Evolutionary conservation across 257 asterid species (phyloP).

Genomic region (Paulownia fortunei): DNA sequence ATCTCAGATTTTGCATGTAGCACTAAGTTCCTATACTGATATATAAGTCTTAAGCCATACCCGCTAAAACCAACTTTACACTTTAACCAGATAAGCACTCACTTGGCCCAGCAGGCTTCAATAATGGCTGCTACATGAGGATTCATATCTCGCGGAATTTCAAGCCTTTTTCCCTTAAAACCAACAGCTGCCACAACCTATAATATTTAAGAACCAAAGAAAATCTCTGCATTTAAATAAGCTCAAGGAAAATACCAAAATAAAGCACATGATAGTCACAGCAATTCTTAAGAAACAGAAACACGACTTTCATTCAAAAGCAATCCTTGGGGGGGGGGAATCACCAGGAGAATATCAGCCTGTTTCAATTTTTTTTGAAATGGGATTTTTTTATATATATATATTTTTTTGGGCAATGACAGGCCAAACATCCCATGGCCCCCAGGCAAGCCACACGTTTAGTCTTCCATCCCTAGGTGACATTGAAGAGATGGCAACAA

Average conservation of each 20-base stretch:
- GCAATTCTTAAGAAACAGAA: not conserved
- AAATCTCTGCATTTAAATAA: slow-evolving; percentile 1
- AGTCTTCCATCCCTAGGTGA: not conserved
- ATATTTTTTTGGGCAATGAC: not conserved
- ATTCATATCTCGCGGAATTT: slow-evolving; percentile 75
- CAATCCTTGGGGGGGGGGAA: not conserved
- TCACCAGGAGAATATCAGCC: not conserved
- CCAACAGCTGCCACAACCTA: slow-evolving; percentile 99
- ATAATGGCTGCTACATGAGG: slow-evolving; percentile 79
- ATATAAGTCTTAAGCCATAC: not conserved
- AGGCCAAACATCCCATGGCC: no score
- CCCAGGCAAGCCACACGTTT: not conserved
- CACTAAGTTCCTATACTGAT: not conserved
- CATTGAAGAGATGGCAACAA: not conserved
- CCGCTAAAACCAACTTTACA: slow-evolving; percentile 27
- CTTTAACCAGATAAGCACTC: slow-evolving; percentile 42
- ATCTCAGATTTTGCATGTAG: slow-evolving; percentile 4
- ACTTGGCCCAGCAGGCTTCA: slow-evolving; percentile 92
- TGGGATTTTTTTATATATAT: not conserved
- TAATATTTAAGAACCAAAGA: slow-evolving; percentile 26
- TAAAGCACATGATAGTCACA: not conserved
- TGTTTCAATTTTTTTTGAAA: not conserved
- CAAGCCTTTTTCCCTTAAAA: slow-evolving; percentile 79
- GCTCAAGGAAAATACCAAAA: slow-evolving; percentile 21
- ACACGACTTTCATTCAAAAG: not conserved